A percentile compares a stretch with the other conserved stretches of the same genome.
These are phyloP conservation scores for Eucalyptus cloeziana DNA, from an alignment of 345 rosid genomes.

Conservation along the genomic window DNA sequence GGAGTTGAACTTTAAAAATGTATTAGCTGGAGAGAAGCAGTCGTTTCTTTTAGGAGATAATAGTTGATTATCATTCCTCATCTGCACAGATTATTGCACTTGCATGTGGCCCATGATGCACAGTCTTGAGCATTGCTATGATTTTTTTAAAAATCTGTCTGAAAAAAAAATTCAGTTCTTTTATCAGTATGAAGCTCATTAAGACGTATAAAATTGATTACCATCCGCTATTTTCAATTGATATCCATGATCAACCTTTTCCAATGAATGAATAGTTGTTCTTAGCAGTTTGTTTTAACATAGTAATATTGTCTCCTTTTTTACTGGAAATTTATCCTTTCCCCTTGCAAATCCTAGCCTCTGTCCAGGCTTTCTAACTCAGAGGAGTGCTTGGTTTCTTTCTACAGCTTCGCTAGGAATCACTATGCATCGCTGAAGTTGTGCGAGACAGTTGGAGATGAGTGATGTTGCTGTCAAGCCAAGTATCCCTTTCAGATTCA, in stretches of 20 bases:
- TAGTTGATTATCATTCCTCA: background rate
- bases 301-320: background rate
- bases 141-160: background rate
- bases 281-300: background rate
- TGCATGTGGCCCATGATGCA: background rate
- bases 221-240: background rate
- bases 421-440: no score
- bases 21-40: no score
- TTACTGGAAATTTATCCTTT: no score
- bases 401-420: no score
- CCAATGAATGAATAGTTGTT: no score
- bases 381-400: no score
- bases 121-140: background rate
- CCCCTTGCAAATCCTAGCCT: no score
- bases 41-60: background rate
- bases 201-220: background rate
- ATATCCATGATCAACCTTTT: background rate
- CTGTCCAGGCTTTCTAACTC: no score
- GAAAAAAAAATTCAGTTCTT: background rate
- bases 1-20: background rate
- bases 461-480: no score
- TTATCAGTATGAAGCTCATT: background rate
- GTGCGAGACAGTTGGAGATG: no score
- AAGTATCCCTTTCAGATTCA: background rate
- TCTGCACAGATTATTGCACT: background rate